Evolutionary conservation across 2,329 filamentous ascomycete species (phyloP), one percentile per base, ranked within the genome.

Genomic region (Emydomyces testavorans): DNA sequence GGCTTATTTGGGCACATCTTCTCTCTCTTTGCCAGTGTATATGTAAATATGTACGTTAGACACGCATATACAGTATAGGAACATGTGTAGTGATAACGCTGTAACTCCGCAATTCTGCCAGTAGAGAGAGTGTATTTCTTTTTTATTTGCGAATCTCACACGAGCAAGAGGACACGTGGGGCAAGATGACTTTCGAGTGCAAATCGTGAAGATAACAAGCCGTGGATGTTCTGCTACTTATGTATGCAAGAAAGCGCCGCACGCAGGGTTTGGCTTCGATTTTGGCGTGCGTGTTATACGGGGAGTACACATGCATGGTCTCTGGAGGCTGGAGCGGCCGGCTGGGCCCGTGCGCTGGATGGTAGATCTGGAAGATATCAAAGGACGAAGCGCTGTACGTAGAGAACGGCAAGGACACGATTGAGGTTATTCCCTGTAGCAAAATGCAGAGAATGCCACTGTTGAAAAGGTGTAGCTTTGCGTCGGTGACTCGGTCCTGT

Each of bases 131-230:
- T 15, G 15, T 6, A 13, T 8, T 32, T 10, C 18, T 23, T 2
- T 15, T 38, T 3, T 4, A 16, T n/a, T 36, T 44, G 29, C 41
- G 41, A 44, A 44, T 44, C 41, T 31, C 29, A 44, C 20, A 44
- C 41, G 36, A 44, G 41, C 41, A 44, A 28, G 31, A 44, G 41
- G 41, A 31, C 41, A 44, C 41, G 41, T 44, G 41, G 41, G 18
- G 18, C 40, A 8, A 28, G 16, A 13, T 7, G 28, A 23, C 29
- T 18, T 21, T 23, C 20, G 23, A 21, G 15, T 6, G 15, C 24
- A 32, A 35, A 11, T 5, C 37, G 2, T 6, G 6, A 37, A 10
- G 32, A 16, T 15, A 15, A 35, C 35, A 21, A 23, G 35, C 16
- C 35, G 13, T 35, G 13, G 39, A 32, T 32, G 39, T 42, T 42